A percentile compares a stretch with the other conserved stretches of the same genome.
Evolutionary conservation across 352 stramenopile species (phyloP).

Genomic region (Phytopythium boreale): DNA sequence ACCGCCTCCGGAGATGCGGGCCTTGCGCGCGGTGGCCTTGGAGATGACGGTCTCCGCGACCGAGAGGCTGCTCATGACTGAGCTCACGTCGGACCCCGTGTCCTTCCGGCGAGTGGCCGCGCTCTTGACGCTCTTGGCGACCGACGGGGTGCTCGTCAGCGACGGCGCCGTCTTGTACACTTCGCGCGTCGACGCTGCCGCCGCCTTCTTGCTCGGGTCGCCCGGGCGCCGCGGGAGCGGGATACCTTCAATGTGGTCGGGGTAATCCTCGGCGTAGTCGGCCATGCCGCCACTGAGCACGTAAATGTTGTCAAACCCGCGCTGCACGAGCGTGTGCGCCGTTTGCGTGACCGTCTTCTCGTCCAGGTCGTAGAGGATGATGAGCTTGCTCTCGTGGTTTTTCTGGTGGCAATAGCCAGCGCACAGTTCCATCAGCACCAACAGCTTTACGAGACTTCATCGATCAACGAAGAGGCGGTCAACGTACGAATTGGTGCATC

Average conservation of each 20-base stretch:
- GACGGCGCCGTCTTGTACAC: constrained; percentile 53
- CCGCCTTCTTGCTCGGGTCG: constrained; percentile 48
- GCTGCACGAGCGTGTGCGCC: constrained; percentile 69
- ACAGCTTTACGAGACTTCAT: not conserved
- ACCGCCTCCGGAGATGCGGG: constrained; percentile 28
- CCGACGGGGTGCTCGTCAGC: constrained; percentile 22
- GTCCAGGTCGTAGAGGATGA: constrained; percentile 79
- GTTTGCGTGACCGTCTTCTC: constrained; percentile 61
- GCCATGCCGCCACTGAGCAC: constrained; percentile 65
- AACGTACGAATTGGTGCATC: constrained; percentile 68
- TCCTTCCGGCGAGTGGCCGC: constrained; percentile 44
- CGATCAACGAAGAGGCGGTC: not conserved
- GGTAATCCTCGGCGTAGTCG: constrained; percentile 60
- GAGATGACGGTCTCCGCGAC: constrained; percentile 80
- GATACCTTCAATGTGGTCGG: constrained; percentile 64
- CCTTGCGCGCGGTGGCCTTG: constrained; percentile 62
- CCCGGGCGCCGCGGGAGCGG: constrained; percentile 50
- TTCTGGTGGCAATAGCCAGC: constrained; percentile 28
- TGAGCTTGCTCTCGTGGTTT: constrained; percentile 71
- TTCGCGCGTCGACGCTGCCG: constrained; percentile 22
- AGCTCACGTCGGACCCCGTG: constrained; percentile 50
- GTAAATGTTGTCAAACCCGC: constrained; percentile 84
- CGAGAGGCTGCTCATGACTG: constrained; percentile 52
- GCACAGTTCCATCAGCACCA: not conserved
- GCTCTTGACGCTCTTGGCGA: constrained; percentile 53